Percentiles rank a stretch among this genome's conserved stretches.
phyloP scores from a whole-genome alignment of 2,329 filamentous ascomycete species.

The Metarhizium anisopliae region DNA sequence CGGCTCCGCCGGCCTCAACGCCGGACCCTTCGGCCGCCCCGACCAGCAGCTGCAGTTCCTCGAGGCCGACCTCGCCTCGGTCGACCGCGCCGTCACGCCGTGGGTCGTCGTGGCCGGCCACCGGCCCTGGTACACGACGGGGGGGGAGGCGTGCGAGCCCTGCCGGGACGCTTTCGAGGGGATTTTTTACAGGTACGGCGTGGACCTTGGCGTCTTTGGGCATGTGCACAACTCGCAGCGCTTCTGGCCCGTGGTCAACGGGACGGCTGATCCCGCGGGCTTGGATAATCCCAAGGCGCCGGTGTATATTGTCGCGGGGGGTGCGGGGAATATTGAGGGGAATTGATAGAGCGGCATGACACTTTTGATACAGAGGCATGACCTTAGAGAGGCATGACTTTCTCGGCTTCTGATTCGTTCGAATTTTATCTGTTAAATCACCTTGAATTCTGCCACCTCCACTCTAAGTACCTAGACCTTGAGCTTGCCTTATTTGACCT shows the following conservation, averaged over 20 bases:
- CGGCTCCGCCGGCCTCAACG: slow-evolving; percentile 23
- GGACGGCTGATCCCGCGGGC: slow-evolving; percentile 25
- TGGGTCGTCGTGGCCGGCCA: slow-evolving; percentile 30
- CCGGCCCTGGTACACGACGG: slow-evolving; percentile 38
- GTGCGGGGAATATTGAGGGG: slow-evolving; percentile 49
- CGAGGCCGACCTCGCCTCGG: slow-evolving; percentile 43
- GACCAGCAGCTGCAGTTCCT: slow-evolving; percentile 46
- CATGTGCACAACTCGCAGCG: slow-evolving; percentile 52
- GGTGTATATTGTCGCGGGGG: slow-evolving; percentile 38
- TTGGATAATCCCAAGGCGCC: slow-evolving; percentile 23
- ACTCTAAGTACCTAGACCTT: no score
- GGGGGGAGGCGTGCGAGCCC: slow-evolving; percentile 26
- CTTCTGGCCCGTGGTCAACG: slow-evolving; percentile 32
- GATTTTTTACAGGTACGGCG: slow-evolving; percentile 45
- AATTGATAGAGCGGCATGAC: no score
- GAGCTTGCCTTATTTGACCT: no score
- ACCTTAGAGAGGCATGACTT: no score
- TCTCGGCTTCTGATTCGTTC: no score
- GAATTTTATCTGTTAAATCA: no score
- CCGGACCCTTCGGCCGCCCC: slow-evolving; percentile 38
- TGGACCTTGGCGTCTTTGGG: slow-evolving; percentile 47
- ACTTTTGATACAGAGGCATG: no score
- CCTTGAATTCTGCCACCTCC: no score
- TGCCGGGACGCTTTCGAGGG: slow-evolving; percentile 46
- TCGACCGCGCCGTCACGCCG: slow-evolving; percentile 45